Conservation (phyloP, 345 rosid genomes). For the Nephelium lappaceum region DNA sequence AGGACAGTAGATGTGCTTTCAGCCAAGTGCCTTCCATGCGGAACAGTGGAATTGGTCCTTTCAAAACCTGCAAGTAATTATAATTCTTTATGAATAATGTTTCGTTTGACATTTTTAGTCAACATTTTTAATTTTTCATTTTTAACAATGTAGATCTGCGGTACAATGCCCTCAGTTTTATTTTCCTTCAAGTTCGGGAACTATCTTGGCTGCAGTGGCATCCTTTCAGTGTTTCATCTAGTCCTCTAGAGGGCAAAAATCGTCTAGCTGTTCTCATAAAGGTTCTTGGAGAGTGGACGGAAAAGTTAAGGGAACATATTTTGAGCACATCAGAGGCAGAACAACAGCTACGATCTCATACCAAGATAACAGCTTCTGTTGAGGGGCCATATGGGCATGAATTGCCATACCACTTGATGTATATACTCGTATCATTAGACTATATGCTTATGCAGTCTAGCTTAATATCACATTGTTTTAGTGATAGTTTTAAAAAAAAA, state of each 20-base stretch:
- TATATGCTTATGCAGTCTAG: not conserved
- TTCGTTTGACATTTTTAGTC: conserved; percentile 3
- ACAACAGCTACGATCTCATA: conserved; percentile 17
- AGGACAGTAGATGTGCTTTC: conserved; percentile 68
- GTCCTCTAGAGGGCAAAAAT: conserved; percentile 76
- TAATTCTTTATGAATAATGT: not conserved
- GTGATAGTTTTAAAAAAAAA: not conserved
- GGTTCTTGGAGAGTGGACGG: conserved; percentile 84
- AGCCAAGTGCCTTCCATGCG: conserved; percentile 77
- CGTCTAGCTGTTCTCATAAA: conserved; percentile 75
- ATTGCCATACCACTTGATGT: conserved; percentile 78
- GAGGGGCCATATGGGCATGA: conserved; percentile 97
- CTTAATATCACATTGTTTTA: conserved; percentile 5
- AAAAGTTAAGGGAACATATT: conserved; percentile 56
- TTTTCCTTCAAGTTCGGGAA: conserved; percentile 83
- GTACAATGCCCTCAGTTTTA: conserved; percentile 84
- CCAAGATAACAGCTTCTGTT: conserved; percentile 65
- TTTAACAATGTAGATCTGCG: conserved; percentile 46
- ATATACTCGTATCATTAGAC: conserved; percentile 18
- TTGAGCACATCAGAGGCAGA: conserved; percentile 36
- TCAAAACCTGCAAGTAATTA: conserved; percentile 74
- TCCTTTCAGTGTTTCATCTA: conserved; percentile 94
- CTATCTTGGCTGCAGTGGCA: conserved; percentile 98
- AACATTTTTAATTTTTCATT: conserved; percentile 4
- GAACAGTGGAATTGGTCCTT: conserved; percentile 70